Evolutionary conservation across 805 yeast genomes (phyloP).

Genomic region (Suhomyces xylopsoci): DNA sequence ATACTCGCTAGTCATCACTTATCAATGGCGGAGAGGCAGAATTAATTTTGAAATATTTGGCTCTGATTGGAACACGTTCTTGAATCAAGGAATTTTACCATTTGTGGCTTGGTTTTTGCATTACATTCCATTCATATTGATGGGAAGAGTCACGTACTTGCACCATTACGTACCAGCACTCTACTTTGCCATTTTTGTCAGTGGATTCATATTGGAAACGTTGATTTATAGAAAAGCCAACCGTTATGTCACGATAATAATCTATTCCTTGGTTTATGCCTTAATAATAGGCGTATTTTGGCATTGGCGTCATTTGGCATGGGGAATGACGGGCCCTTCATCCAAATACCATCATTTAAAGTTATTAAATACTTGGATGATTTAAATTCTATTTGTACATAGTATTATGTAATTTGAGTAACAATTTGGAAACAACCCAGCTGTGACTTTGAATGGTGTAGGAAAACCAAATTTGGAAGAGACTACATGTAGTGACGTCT

Average conservation of each 20-base stretch:
- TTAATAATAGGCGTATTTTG: conserved; percentile 56
- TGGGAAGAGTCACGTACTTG: conserved; percentile 44
- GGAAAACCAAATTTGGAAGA: too few relatives aligned
- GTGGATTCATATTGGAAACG: conserved; percentile 20
- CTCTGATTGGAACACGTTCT: conserved; percentile 23
- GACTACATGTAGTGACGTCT: neutral
- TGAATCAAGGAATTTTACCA: conserved; percentile 35
- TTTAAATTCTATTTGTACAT: neutral
- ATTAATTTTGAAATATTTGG: conserved; percentile 20
- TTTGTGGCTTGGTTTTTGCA: conserved; percentile 40
- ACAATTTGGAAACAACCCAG: neutral
- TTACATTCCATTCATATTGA: conserved; percentile 38
- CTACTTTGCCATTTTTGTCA: conserved; percentile 29
- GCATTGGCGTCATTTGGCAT: conserved; percentile 63
- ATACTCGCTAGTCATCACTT: conserved; percentile 14
- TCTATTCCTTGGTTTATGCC: conserved; percentile 48
- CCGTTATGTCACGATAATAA: conserved; percentile 10
- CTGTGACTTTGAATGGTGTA: neutral
- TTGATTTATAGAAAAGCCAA: conserved; percentile 17
- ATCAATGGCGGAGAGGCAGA: conserved; percentile 33
- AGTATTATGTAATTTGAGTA: neutral
- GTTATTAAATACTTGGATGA: conserved; percentile 11
- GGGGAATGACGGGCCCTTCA: conserved; percentile 64
- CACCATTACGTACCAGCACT: conserved; percentile 46
- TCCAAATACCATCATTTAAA: conserved; percentile 28